A percentile compares a stretch with the other conserved stretches of the same genome.
phyloP scores from a whole-genome alignment of 2,329 filamentous ascomycete genomes.

The Clarireedia sp. region DNA sequence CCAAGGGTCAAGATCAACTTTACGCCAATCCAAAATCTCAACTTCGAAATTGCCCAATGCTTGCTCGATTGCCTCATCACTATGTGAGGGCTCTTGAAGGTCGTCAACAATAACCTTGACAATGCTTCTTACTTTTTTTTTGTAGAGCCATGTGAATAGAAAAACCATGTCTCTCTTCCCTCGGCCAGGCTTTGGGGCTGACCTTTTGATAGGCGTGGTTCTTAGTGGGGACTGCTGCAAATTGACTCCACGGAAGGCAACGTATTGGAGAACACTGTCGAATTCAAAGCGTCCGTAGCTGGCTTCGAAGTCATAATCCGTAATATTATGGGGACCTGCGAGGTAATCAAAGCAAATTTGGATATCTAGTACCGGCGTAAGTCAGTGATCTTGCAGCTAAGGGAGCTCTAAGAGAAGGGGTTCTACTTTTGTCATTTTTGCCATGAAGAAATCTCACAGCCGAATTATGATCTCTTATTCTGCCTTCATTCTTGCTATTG shows the following conservation, averaged over 20 bases:
- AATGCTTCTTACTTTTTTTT: constrained; percentile 22
- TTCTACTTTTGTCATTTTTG: too few species aligned
- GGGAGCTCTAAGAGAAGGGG: too few species aligned
- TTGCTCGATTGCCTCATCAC: constrained; percentile 25
- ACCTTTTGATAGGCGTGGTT: background rate
- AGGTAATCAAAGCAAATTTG: background rate
- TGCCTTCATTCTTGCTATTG: too few species aligned
- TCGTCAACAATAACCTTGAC: constrained; percentile 29
- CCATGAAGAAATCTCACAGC: too few species aligned
- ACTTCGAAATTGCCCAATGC: constrained; percentile 21
- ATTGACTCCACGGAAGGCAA: background rate
- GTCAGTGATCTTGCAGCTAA: too few species aligned
- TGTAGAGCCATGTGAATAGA: background rate
- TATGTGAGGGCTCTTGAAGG: constrained; percentile 17
- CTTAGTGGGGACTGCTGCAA: background rate
- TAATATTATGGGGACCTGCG: background rate
- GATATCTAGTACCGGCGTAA: too few species aligned
- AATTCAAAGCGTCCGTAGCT: background rate
- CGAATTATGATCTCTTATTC: too few species aligned
- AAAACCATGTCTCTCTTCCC: background rate
- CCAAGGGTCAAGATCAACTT: too few species aligned
- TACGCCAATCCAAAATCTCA: constrained; percentile 27
- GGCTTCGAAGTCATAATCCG: background rate
- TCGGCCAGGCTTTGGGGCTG: background rate
- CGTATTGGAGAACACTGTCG: background rate